These are phyloP conservation scores for Trifolium repens DNA, from an alignment of 306 rosid species.

Conservation along the genomic window DNA sequence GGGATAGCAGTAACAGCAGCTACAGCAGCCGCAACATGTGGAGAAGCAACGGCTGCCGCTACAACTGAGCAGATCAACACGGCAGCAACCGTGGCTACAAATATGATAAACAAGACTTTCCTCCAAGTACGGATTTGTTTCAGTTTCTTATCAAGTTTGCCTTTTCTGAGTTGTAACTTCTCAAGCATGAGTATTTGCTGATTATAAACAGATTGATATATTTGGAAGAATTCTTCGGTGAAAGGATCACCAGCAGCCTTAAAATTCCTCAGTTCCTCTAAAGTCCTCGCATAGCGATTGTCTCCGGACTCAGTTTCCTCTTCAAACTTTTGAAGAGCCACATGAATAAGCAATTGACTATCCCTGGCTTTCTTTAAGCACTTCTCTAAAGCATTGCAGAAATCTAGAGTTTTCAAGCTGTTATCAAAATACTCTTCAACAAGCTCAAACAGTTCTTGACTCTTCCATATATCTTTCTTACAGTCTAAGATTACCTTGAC, in stretches of 20 bases:
- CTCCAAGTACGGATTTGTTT: slow-evolving; percentile 63
- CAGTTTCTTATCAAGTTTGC: slow-evolving; percentile 71
- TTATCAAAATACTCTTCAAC: slow-evolving; percentile 89
- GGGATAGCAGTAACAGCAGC: slow-evolving; percentile 84
- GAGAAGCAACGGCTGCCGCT: slow-evolving; percentile 87
- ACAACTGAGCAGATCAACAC: slow-evolving; percentile 87
- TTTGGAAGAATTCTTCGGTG: slow-evolving; percentile 72
- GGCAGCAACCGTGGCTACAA: slow-evolving; percentile 73
- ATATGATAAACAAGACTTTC: slow-evolving; percentile 72
- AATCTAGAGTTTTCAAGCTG: slow-evolving; percentile 83
- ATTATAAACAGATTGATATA: slow-evolving; percentile 59
- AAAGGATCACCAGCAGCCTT: slow-evolving; percentile 84
- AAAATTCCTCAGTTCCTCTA: slow-evolving; percentile 68
- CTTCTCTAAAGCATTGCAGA: slow-evolving; percentile 78
- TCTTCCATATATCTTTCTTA: slow-evolving; percentile 88
- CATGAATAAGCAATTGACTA: slow-evolving; percentile 68
- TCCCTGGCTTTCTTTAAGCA: slow-evolving; percentile 76
- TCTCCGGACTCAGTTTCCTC: slow-evolving; percentile 56
- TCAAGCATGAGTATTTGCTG: slow-evolving; percentile 75
- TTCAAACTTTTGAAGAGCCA: slow-evolving; percentile 72
- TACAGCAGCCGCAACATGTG: slow-evolving; percentile 77
- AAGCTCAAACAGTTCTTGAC: slow-evolving; percentile 75
- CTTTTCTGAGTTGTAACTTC: slow-evolving; percentile 61
- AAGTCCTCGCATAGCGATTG: slow-evolving; percentile 51
- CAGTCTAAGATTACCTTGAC: slow-evolving; percentile 78